Percentiles rank a stretch among this genome's conserved stretches.
phyloP scores from a whole-genome alignment of 2,329 filamentous ascomycete species.

The Sphaerostilbella broomeana region DNA sequence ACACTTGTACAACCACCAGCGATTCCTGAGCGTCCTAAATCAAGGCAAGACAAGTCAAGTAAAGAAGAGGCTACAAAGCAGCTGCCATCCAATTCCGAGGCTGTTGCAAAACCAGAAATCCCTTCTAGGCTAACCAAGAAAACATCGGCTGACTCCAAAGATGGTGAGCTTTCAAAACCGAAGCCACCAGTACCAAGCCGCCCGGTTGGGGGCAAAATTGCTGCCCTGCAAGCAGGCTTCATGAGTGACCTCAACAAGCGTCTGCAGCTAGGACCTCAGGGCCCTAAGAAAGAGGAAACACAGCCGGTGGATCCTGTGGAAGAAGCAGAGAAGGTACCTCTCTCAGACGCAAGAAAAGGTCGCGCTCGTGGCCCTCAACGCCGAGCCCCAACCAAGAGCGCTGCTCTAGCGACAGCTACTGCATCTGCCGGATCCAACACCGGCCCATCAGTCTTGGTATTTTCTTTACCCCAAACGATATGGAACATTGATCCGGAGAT shows the following conservation, averaged over 20 bases:
- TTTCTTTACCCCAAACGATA: conserved; percentile 41
- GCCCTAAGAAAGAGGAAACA: conserved; percentile 66
- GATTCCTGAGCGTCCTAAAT: conserved; percentile 49
- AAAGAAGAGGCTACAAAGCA: conserved; percentile 31
- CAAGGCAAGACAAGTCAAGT: conserved; percentile 34
- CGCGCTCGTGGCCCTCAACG: conserved; percentile 82
- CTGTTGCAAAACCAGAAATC: conserved; percentile 52
- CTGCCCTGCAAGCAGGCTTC: conserved; percentile 83
- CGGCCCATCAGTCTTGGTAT: conserved; percentile 14
- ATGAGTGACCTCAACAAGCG: conserved; percentile 90
- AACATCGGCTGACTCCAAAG: conserved; percentile 33
- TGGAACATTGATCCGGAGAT: conserved; percentile 49
- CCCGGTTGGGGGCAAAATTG: conserved; percentile 78
- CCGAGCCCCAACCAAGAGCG: conserved; percentile 54
- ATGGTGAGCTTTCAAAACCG: conserved; percentile 50
- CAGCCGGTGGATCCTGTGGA: conserved; percentile 48
- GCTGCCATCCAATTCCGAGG: conserved; percentile 39
- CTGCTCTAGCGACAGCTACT: conserved; percentile 30
- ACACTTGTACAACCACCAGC: conserved; percentile 29
- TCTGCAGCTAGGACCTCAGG: conserved; percentile 77
- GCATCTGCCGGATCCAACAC: conserved; percentile 16
- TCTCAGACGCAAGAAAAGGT: conserved; percentile 83
- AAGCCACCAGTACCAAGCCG: conserved; percentile 76
- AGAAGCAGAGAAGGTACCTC: conserved; percentile 66
- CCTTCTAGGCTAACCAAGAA: conserved; percentile 58